These are phyloP conservation scores for Phyllosticta paracitricarpa DNA, from an alignment of 2,329 filamentous ascomycete genomes.

Conservation along the genomic window DNA sequence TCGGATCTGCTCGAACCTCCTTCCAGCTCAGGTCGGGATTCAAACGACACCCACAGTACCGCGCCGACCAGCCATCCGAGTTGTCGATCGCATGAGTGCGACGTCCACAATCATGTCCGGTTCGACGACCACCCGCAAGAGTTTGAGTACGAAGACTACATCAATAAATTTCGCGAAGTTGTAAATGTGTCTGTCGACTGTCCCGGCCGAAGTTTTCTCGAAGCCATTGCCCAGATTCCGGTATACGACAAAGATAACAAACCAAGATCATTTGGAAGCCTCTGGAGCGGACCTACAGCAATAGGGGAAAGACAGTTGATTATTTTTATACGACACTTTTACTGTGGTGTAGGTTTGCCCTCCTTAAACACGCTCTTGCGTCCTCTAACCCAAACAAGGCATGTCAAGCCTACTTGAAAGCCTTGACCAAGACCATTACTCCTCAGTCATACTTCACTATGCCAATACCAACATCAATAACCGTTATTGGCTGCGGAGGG, in stretches of 20 bases:
- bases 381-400: conserved; percentile 37
- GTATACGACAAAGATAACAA: conserved; percentile 54
- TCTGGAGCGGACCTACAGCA: conserved; percentile 44
- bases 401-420: conserved; percentile 59
- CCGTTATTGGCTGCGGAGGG: conserved; percentile 58
- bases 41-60: conserved; percentile 3
- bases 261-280: conserved; percentile 50
- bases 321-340: conserved; percentile 33
- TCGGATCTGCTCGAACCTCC: not conserved
- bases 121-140: conserved; percentile 5
- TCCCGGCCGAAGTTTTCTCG: not conserved
- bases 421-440: conserved; percentile 45
- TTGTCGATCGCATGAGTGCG: not conserved
- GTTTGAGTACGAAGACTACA: conserved; percentile 24
- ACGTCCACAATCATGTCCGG: not conserved
- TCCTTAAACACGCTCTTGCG: not conserved
- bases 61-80: conserved; percentile 4
- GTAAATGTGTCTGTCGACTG: conserved; percentile 13
- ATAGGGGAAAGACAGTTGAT: conserved; percentile 29
- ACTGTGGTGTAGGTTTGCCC: conserved; percentile 25
- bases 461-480: conserved; percentile 46
- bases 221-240: conserved; percentile 19
- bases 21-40: not conserved
- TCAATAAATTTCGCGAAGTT: conserved; percentile 22
- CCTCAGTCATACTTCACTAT: conserved; percentile 29